phyloP scores from a whole-genome alignment of 202 grass and related monocot genomes.

The Zizania palustris region DNA sequence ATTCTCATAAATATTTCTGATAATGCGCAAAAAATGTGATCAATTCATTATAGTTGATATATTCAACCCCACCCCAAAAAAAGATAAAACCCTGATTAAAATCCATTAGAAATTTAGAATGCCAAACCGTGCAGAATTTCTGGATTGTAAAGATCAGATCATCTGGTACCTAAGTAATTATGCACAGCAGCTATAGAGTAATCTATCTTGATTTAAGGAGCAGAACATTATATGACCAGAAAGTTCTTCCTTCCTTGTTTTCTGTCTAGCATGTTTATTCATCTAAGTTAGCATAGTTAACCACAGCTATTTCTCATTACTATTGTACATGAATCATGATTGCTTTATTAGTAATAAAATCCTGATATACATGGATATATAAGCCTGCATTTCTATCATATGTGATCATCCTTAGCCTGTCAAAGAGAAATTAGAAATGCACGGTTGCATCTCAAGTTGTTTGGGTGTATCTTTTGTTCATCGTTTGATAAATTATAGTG shows the following conservation, averaged over 20 bases:
- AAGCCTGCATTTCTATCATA: background rate
- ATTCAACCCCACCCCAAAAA: background rate
- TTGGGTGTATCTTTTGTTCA: background rate
- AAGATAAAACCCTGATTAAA: conserved; percentile 1
- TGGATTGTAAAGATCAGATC: background rate
- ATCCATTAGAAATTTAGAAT: background rate
- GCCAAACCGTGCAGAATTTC: conserved; percentile 12
- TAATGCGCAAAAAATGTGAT: background rate
- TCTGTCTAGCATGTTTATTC: conserved; percentile 4
- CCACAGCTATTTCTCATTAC: background rate
- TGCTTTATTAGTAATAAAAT: background rate
- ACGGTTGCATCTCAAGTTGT: background rate
- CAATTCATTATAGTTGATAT: background rate
- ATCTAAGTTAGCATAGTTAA: conserved; percentile 2
- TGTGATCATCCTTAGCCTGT: background rate
- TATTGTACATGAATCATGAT: conserved; percentile 2
- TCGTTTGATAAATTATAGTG: background rate
- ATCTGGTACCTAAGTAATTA: conserved; percentile 9
- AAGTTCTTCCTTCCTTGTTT: conserved; percentile 4
- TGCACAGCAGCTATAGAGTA: background rate
- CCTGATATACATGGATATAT: background rate
- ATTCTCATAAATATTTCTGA: background rate
- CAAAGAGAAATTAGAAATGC: background rate
- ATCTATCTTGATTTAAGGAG: background rate
- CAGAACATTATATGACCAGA: background rate